phyloP scores from a whole-genome alignment of 148 eudicot species.

The Amaranthus palmeri region DNA sequence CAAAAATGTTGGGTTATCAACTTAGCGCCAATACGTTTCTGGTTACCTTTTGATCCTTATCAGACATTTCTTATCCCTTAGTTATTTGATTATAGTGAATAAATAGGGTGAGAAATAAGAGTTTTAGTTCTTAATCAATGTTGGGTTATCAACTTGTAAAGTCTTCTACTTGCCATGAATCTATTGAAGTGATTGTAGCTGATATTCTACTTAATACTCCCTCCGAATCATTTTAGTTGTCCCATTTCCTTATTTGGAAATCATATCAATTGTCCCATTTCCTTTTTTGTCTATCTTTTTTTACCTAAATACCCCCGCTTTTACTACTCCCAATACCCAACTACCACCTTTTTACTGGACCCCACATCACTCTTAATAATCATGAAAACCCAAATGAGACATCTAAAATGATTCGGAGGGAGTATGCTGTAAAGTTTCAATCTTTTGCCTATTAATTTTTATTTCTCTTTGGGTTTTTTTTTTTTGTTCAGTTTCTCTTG shows the following conservation, averaged over 20 bases:
- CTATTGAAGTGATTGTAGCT: slow-evolving; percentile 47
- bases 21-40: slow-evolving; percentile 1
- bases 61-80: not conserved
- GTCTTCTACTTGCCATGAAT: slow-evolving; percentile 42
- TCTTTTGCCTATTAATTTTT: slow-evolving; percentile 1
- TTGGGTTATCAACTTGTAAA: slow-evolving; percentile 38
- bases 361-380: no score
- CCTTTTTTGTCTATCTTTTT: no score
- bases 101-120: not conserved
- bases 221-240: no score
- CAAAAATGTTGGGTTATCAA: no score
- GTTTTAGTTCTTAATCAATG: slow-evolving; percentile 12
- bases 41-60: not conserved
- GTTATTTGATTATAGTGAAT: slow-evolving; percentile 3
- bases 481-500: not conserved
- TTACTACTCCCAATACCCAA: no score
- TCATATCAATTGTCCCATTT: no score
- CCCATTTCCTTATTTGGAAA: no score
- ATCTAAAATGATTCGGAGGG: no score
- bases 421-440: slow-evolving; percentile 47
- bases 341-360: no score
- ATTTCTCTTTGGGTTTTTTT: no score
- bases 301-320: no score
- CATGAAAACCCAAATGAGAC: no score
- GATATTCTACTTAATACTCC: slow-evolving; percentile 61